Evolutionary conservation across 805 yeast species (phyloP).

Genomic region (Hanseniaspora nectarophila): DNA sequence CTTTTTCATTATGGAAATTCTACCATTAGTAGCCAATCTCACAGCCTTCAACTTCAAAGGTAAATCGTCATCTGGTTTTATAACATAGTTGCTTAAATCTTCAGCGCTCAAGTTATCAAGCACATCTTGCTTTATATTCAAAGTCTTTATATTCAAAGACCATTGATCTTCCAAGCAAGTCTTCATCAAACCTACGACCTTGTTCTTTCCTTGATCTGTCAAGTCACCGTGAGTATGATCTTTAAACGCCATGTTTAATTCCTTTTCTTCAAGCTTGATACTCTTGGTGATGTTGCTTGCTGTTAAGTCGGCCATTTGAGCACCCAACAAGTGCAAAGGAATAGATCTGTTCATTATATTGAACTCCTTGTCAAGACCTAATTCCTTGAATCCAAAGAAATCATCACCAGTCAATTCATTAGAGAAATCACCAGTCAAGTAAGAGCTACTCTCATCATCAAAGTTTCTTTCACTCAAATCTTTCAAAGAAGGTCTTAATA

Average conservation of each 20-base stretch:
- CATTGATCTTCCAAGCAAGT: slow-evolving; percentile 40
- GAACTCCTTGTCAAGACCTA: slow-evolving; percentile 87
- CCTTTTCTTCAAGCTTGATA: slow-evolving; percentile 49
- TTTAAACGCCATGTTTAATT: slow-evolving; percentile 45
- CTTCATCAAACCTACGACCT: slow-evolving; percentile 39
- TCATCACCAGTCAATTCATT: slow-evolving; percentile 84
- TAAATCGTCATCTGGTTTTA: slow-evolving; percentile 74
- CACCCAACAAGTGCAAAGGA: slow-evolving; percentile 65
- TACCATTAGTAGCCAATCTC: slow-evolving; percentile 83
- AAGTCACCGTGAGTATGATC: slow-evolving; percentile 42
- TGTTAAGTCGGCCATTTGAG: slow-evolving; percentile 51
- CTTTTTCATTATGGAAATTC: slow-evolving; percentile 59
- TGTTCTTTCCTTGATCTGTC: slow-evolving; percentile 28
- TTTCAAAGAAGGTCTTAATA: slow-evolving; percentile 66
- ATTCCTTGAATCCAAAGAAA: slow-evolving; percentile 90
- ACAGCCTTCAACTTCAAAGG: slow-evolving; percentile 66
- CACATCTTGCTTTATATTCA: slow-evolving; percentile 21
- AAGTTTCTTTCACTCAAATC: slow-evolving; percentile 68
- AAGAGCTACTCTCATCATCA: slow-evolving; percentile 84
- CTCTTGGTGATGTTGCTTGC: slow-evolving; percentile 45
- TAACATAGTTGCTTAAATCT: slow-evolving; percentile 32
- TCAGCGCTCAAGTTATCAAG: slow-evolving; percentile 26
- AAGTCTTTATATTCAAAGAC: slow-evolving; percentile 33
- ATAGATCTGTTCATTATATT: slow-evolving; percentile 73
- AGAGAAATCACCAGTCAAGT: slow-evolving; percentile 87